Percentiles rank a stretch among this genome's conserved stretches.
Conservation (phyloP, 1,284 basidiomycete genomes). For the Cryptococcus wingfieldii region DNA sequence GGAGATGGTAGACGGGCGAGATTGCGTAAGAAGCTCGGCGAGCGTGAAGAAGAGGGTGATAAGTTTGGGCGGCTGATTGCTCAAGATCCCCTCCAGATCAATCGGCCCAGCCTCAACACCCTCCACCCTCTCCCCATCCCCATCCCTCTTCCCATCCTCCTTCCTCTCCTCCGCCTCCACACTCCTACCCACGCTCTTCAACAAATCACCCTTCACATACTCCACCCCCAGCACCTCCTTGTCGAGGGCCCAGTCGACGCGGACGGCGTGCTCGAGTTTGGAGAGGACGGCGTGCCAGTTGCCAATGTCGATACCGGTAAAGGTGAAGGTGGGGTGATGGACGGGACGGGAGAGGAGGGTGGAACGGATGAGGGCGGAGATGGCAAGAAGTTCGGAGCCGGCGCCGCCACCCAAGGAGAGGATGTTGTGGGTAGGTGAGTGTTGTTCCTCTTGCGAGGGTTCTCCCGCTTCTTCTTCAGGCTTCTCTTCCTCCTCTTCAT, state of each 20-base stretch:
- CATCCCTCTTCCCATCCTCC: background rate
- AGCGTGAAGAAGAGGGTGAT: conserved; percentile 51
- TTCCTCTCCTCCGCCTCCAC: conserved; percentile 6
- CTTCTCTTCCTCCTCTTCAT: conserved; percentile 4
- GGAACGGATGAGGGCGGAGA: conserved; percentile 34
- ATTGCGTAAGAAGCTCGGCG: conserved; percentile 49
- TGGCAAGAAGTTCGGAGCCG: conserved; percentile 47
- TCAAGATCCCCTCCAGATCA: conserved; percentile 4
- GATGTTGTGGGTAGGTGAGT: conserved; percentile 19
- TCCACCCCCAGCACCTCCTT: conserved; percentile 17
- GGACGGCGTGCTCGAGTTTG: conserved; percentile 24
- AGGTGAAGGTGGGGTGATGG: conserved; percentile 13
- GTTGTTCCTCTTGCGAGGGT: conserved; percentile 1
- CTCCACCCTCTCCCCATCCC: background rate
- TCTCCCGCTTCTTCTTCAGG: conserved; percentile 6
- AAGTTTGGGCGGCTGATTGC: conserved; percentile 18
- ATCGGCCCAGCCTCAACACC: background rate
- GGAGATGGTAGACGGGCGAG: conserved; percentile 44
- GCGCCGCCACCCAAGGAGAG: conserved; percentile 50
- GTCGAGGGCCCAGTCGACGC: conserved; percentile 27
- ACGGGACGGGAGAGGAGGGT: conserved; percentile 9
- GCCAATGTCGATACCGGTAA: conserved; percentile 45
- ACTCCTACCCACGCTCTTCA: conserved; percentile 9
- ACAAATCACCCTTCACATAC: conserved; percentile 38
- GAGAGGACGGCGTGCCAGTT: conserved; percentile 34